Conservation (phyloP, 345 rosid genomes). For the Microthlaspi erraticum region DNA sequence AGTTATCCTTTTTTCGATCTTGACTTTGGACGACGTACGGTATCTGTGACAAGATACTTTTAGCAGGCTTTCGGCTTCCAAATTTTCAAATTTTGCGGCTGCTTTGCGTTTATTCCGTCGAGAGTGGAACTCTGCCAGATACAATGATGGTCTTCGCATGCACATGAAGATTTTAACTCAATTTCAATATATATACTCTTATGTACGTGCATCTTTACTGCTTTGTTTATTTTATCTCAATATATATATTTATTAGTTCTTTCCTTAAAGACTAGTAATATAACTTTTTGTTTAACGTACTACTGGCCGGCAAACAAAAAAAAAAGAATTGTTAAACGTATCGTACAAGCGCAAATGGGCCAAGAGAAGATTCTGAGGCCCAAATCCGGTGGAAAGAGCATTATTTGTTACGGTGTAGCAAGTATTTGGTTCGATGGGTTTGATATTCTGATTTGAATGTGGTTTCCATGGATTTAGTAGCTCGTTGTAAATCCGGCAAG, state of each 20-base stretch:
- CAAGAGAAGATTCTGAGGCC: no score
- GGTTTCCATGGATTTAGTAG: no score
- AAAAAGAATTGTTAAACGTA: neutral
- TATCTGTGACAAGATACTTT: constrained; percentile 31
- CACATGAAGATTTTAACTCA: constrained; percentile 37
- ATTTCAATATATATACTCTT: constrained; percentile 2
- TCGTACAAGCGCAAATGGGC: neutral
- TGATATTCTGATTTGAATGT: no score
- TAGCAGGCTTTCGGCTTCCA: constrained; percentile 41
- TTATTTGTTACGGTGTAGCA: no score
- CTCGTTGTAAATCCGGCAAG: no score
- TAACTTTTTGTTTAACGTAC: neutral
- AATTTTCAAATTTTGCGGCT: constrained; percentile 42
- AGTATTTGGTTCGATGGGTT: no score
- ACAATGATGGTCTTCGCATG: constrained; percentile 43
- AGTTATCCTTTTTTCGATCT: constrained; percentile 6
- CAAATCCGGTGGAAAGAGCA: no score
- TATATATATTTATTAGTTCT: neutral
- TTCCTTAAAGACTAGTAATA: neutral
- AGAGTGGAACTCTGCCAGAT: constrained; percentile 39
- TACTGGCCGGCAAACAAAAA: no score
- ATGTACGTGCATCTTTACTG: constrained; percentile 30
- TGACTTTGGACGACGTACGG: constrained; percentile 30
- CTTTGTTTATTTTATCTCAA: neutral
- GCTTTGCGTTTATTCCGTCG: constrained; percentile 40